Conservation (phyloP, 2,329 filamentous ascomycete genomes). For the Xylaria arbuscula region DNA sequence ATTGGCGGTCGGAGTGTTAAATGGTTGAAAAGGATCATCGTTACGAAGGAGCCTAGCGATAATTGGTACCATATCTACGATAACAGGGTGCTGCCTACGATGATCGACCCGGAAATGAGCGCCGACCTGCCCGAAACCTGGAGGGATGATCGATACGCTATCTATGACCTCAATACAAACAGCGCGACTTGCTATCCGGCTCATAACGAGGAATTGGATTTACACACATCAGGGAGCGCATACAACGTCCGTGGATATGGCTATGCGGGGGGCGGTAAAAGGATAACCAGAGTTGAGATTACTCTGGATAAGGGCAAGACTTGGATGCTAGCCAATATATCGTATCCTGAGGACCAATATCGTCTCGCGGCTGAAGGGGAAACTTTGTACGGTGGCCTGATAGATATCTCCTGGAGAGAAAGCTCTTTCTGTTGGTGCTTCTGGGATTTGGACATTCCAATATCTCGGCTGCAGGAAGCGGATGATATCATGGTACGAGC, state of each 20-base stretch:
- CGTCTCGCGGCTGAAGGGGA: constrained; percentile 69
- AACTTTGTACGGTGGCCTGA: constrained; percentile 76
- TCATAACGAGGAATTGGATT: constrained; percentile 74
- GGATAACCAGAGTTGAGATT: constrained; percentile 84
- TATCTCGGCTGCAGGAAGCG: constrained; percentile 70
- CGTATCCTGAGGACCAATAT: constrained; percentile 88
- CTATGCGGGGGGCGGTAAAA: constrained; percentile 86
- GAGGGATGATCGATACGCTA: constrained; percentile 90
- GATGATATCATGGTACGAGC: constrained; percentile 83
- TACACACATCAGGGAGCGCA: constrained; percentile 59
- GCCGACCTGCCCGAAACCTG: constrained; percentile 80
- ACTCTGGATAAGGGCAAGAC: constrained; percentile 84
- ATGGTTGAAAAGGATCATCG: constrained; percentile 84
- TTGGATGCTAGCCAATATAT: constrained; percentile 81
- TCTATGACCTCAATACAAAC: constrained; percentile 91
- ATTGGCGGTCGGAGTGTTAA: constrained; percentile 94
- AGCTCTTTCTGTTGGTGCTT: constrained; percentile 92
- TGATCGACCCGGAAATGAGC: constrained; percentile 83
- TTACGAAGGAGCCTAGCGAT: constrained; percentile 82
- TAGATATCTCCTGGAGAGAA: constrained; percentile 87
- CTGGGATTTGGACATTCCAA: constrained; percentile 78
- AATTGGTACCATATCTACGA: constrained; percentile 98
- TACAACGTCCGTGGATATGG: constrained; percentile 85
- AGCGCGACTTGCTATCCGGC: constrained; percentile 83
- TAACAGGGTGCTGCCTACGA: constrained; percentile 89